Evolutionary conservation across 1,139 yeast species (phyloP).

Genomic region (Yamadazyma sp.): DNA sequence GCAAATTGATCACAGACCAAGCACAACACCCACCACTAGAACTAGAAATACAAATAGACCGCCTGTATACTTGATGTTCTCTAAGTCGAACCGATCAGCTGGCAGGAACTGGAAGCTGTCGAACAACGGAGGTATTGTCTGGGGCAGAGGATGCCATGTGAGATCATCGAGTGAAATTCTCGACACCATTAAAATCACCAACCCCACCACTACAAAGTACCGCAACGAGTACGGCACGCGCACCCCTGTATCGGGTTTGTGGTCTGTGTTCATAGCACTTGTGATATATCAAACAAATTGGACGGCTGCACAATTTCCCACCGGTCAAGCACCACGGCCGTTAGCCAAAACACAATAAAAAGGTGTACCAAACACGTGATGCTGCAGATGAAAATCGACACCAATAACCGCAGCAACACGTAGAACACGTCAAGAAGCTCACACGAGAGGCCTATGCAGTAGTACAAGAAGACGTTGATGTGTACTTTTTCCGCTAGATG

Average conservation of each 20-base stretch:
- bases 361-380: conserved; percentile 5
- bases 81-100: conserved; percentile 23
- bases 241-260: not conserved
- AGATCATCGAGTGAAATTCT: not conserved
- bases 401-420: conserved; percentile 14
- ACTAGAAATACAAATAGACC: conserved; percentile 10
- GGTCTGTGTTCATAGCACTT: conserved; percentile 6
- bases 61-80: conserved; percentile 22
- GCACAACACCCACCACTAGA: conserved; percentile 1
- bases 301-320: conserved; percentile 11
- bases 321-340: conserved; percentile 7
- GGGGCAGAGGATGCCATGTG: not conserved
- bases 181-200: conserved; percentile 1
- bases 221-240: conserved; percentile 2
- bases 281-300: conserved; percentile 5
- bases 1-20: conserved; percentile 1
- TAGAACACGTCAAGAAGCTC: conserved; percentile 13
- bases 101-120: conserved; percentile 21
- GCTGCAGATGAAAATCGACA: conserved; percentile 12
- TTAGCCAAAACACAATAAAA: conserved; percentile 9
- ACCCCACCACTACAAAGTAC: conserved; percentile 2
- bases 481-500: conserved; percentile 3
- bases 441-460: conserved; percentile 9
- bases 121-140: conserved; percentile 12
- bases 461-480: conserved; percentile 1